These are phyloP conservation scores for Cercophora scortea DNA, from an alignment of 495 filamentous ascomycete species.

Conservation along the genomic window DNA sequence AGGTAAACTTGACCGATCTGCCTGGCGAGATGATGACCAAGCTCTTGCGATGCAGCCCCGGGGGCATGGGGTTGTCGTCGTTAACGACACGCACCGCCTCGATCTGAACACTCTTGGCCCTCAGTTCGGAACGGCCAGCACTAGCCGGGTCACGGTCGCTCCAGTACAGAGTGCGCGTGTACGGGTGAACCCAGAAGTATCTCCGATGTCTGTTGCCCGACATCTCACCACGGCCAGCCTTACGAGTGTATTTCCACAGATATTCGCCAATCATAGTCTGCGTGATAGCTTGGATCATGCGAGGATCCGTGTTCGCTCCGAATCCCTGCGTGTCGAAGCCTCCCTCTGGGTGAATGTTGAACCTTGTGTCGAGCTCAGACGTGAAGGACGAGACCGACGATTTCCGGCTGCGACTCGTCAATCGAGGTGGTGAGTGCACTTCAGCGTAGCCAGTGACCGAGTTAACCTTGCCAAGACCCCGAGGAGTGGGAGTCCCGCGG, in stretches of 20 bases:
- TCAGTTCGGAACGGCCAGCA: conserved; percentile 68
- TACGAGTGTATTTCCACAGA: conserved; percentile 97
- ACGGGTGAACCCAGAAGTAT: conserved; percentile 99
- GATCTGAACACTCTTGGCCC: conserved; percentile 91
- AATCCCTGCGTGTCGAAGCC: conserved; percentile 52
- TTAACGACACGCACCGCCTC: conserved; percentile 89
- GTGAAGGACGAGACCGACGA: conserved; percentile 93
- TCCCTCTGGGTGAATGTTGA: conserved; percentile 61
- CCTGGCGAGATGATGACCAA: conserved; percentile 85
- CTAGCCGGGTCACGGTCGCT: conserved; percentile 79
- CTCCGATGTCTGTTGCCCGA: conserved; percentile 83
- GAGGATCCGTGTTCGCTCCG: conserved; percentile 69
- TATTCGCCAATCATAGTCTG: conserved; percentile 99
- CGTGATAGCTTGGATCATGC: conserved; percentile 98
- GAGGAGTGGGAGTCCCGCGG: conserved; percentile 33
- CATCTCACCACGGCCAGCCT: conserved; percentile 74
- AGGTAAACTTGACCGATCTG: conserved; percentile 83
- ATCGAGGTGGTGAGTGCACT: conserved; percentile 29
- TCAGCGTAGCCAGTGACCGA: conserved; percentile 29
- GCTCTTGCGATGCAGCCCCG: conserved; percentile 88
- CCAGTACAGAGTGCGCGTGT: conserved; percentile 96
- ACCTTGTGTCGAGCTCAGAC: conserved; percentile 84
- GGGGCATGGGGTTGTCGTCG: conserved; percentile 93
- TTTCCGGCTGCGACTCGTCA: conserved; percentile 44
- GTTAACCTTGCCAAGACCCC: conserved; percentile 19